phyloP scores from a whole-genome alignment of 805 yeast species.

The Ogataea dorogensis region DNA sequence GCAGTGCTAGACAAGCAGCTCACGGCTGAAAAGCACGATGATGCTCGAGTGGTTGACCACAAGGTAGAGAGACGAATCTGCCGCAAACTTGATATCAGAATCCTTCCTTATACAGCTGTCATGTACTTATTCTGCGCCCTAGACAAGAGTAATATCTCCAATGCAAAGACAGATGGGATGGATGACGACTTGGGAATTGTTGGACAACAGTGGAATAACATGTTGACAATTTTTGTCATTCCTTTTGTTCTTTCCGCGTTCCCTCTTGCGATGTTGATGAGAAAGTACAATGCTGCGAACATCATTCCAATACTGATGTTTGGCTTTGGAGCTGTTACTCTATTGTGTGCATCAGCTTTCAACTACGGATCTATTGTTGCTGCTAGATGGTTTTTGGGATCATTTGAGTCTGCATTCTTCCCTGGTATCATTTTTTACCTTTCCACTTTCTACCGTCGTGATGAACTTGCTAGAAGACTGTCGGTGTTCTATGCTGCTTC shows the following conservation, averaged over 20 bases:
- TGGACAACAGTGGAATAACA: slow-evolving; percentile 43
- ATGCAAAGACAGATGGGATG: slow-evolving; percentile 46
- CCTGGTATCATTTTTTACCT: slow-evolving; percentile 38
- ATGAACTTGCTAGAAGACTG: slow-evolving; percentile 35
- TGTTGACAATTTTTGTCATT: slow-evolving; percentile 42
- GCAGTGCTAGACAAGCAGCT: not conserved
- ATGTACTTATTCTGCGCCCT: slow-evolving; percentile 40
- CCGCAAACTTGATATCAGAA: slow-evolving; percentile 41
- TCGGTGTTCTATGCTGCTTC: slow-evolving; percentile 36
- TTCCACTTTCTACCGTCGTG: slow-evolving; percentile 35
- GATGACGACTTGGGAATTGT: slow-evolving; percentile 39
- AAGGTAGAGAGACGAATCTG: slow-evolving; percentile 29
- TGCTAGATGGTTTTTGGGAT: slow-evolving; percentile 38
- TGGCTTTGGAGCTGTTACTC: slow-evolving; percentile 41
- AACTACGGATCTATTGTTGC: slow-evolving; percentile 34
- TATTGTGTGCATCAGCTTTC: slow-evolving; percentile 37
- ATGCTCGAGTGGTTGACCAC: slow-evolving; percentile 9
- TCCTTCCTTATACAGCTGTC: slow-evolving; percentile 42
- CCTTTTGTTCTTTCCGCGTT: slow-evolving; percentile 45
- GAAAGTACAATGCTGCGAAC: slow-evolving; percentile 40
- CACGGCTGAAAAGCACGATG: not conserved
- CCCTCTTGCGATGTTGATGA: slow-evolving; percentile 40
- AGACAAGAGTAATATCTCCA: slow-evolving; percentile 47
- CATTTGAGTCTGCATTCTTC: slow-evolving; percentile 35
- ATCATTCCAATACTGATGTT: slow-evolving; percentile 43